Evolutionary conservation across 2,329 filamentous ascomycete genomes (phyloP), one percentile per base, ranked within the genome.

Genomic region (Arthrobotrys sphaeroides): DNA sequence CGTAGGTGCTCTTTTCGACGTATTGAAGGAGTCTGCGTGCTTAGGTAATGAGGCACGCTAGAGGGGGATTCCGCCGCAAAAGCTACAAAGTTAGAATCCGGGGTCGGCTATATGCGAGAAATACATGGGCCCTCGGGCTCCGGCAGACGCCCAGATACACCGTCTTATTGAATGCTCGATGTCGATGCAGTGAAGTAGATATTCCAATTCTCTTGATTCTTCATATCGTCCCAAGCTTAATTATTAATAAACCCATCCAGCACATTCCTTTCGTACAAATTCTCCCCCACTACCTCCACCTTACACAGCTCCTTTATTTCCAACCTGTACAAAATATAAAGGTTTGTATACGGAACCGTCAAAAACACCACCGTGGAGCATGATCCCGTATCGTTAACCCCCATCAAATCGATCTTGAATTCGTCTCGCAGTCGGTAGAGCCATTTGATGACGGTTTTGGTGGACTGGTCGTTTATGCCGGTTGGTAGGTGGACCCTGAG

Each of bases 21-120:
- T 3, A 43, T 43, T 20, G 1, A 5, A 9, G 9, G 20, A 5
- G 18, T 22, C 7, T 40, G 36, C 12, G 12, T 40, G 16, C 28
- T 22, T 43, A 16, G 40, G 9, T 6, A 5, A n/a, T 28, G 33
- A 5, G 13, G 22, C 16, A 38, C 31, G 18, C 31, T 55, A 55
- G 49, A 55, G 28, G 49, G 28, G 9, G 49, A 55, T 31, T 38
- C 51, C 28, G 28, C 24, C 31, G 22, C 26, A 33, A n/a, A n/a
- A n/a, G 28, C 24, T 18, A 36, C 26, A 55, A 36, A 12, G 31
- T 55, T 55, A n/a, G 16, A 18, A 22, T 55, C 49, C 31, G n/a
- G 49, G 28, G 51, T 55, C 51, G 51, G 51, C 51, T 55, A 36
- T 38, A 38, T 55, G 51, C 51, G 51, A 55, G 47, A 18, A 33